A percentile compares a stretch with the other conserved stretches of the same genome.
phyloP scores from a whole-genome alignment of 495 filamentous ascomycete species.

The Talaromyces proteolyticus region DNA sequence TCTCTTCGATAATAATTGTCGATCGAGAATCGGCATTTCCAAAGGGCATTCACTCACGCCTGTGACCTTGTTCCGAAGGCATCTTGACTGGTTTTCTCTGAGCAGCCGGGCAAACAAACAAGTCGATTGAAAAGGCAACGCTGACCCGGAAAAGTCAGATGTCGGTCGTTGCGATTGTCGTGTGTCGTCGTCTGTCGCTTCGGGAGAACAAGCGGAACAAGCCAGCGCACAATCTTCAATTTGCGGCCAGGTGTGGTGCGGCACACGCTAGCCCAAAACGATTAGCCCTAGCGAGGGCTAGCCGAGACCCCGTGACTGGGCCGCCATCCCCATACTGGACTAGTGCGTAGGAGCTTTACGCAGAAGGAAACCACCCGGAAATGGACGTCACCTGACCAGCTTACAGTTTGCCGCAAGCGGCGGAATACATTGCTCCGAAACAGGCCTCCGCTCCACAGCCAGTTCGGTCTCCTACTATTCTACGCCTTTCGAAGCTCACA shows the following conservation, averaged over 20 bases:
- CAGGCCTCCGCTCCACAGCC: no score
- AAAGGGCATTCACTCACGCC: constrained; percentile 57
- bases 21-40: constrained; percentile 8
- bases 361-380: no score
- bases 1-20: no score
- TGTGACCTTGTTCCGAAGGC: constrained; percentile 78
- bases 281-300: constrained; percentile 28
- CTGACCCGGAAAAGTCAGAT: constrained; percentile 43
- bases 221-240: constrained; percentile 37
- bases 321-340: no score
- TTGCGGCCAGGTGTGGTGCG: constrained; percentile 34
- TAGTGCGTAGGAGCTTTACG: no score
- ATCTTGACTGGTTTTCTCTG: constrained; percentile 57
- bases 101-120: constrained; percentile 42
- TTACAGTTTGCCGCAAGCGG: no score
- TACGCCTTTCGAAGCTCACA: no score
- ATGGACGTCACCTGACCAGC: background rate
- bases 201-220: constrained; percentile 18
- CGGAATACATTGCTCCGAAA: constrained; percentile 37
- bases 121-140: constrained; percentile 34
- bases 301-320: constrained; percentile 35
- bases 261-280: constrained; percentile 33
- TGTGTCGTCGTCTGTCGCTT: constrained; percentile 39
- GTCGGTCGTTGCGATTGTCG: constrained; percentile 37
- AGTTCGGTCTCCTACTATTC: no score